phyloP scores from a whole-genome alignment of 805 yeast genomes.

The Nakazawaea molendinolei region DNA sequence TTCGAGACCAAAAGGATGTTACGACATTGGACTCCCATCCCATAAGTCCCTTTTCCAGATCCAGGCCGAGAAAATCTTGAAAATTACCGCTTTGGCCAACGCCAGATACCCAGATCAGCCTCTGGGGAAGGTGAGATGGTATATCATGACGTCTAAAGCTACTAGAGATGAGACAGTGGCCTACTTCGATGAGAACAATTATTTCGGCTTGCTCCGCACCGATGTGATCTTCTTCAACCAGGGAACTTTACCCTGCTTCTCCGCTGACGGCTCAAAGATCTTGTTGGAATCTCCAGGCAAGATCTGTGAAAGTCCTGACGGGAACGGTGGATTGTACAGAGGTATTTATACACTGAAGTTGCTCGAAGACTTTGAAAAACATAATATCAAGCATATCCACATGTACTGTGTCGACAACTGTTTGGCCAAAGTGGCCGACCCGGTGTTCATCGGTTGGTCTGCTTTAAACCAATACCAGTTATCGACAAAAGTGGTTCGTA shows the following conservation, averaged over 20 bases:
- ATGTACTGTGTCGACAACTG: conserved; percentile 97
- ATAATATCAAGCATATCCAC: conserved; percentile 83
- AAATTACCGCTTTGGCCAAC: conserved; percentile 52
- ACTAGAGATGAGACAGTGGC: conserved; percentile 70
- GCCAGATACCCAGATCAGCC: conserved; percentile 19
- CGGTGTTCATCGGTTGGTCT: conserved; percentile 82
- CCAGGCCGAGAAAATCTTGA: conserved; percentile 80
- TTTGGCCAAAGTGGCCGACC: conserved; percentile 89
- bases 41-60: conserved; percentile 80
- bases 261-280: conserved; percentile 60
- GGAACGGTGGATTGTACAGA: conserved; percentile 93
- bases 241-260: conserved; percentile 90
- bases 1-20: conserved; percentile 88
- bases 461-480: conserved; percentile 58
- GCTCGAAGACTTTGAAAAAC: conserved; percentile 56
- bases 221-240: conserved; percentile 85
- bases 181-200: conserved; percentile 54
- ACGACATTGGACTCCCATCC: conserved; percentile 79
- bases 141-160: conserved; percentile 92
- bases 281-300: conserved; percentile 48
- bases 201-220: conserved; percentile 58
- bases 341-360: conserved; percentile 65
- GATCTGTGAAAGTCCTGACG: conserved; percentile 89
- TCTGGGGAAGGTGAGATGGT: conserved; percentile 61
- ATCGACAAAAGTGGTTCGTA: conserved; percentile 93